Conservation (phyloP, 805 yeast genomes). For the Cyberlindnera americana region DNA sequence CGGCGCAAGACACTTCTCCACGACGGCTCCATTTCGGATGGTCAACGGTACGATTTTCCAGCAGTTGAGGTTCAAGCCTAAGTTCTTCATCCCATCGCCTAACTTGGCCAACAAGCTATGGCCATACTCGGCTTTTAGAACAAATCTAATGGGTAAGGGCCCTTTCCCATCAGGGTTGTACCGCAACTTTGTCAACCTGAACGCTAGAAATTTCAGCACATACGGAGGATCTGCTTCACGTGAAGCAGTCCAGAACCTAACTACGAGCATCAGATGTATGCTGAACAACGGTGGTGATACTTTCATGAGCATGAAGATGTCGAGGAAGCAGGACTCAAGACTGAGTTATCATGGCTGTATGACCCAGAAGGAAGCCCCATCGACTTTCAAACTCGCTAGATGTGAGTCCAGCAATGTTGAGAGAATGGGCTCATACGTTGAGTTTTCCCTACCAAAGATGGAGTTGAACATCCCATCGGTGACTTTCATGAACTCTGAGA, state of each 20-base stretch:
- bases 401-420: slow-evolving; percentile 30
- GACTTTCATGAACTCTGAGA: slow-evolving; percentile 42
- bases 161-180: slow-evolving; percentile 32
- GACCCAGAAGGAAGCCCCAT: slow-evolving; percentile 28
- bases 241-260: slow-evolving; percentile 57
- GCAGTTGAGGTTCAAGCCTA: slow-evolving; percentile 8
- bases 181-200: slow-evolving; percentile 33
- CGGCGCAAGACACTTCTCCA: slow-evolving; percentile 28
- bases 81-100: slow-evolving; percentile 6
- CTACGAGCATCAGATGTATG: slow-evolving; percentile 42
- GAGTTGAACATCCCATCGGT: slow-evolving; percentile 36
- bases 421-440: slow-evolving; percentile 49
- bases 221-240: slow-evolving; percentile 39
- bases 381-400: slow-evolving; percentile 33
- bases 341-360: slow-evolving; percentile 25
- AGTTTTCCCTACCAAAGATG: slow-evolving; percentile 47
- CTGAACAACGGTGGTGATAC: slow-evolving; percentile 32
- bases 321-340: slow-evolving; percentile 8
- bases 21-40: slow-evolving; percentile 11
- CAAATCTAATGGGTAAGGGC: slow-evolving; percentile 17
- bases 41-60: slow-evolving; percentile 6
- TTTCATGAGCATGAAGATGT: slow-evolving; percentile 19
- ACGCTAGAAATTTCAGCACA: slow-evolving; percentile 37
- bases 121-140: slow-evolving; percentile 26
- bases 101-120: slow-evolving; percentile 17